phyloP scores from a whole-genome alignment of 768 basidiomycete genomes.

The Candolleomyces efflorescens region DNA sequence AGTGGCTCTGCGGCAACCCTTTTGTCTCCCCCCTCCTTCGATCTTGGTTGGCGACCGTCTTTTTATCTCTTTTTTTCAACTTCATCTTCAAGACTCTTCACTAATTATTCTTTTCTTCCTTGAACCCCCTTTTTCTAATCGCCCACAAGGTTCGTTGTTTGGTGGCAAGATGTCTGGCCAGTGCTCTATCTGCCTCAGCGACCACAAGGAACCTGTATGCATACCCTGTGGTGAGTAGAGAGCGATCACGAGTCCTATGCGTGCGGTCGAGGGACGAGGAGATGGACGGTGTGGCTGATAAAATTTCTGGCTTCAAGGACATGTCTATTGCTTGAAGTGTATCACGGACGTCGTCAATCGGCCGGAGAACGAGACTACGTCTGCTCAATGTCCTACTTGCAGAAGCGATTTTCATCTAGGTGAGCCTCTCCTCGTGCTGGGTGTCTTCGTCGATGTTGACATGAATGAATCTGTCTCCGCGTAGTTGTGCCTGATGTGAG shows the following conservation, averaged over 20 bases:
- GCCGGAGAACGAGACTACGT: constrained; percentile 26
- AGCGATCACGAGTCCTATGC: no score
- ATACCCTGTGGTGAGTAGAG: constrained; percentile 57
- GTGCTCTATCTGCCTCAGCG: constrained; percentile 57
- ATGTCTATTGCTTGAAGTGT: constrained; percentile 59
- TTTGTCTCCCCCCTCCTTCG: no score
- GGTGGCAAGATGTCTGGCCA: constrained; percentile 11
- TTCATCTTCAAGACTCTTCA: no score
- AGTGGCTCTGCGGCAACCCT: no score
- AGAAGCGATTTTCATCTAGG: constrained; percentile 51
- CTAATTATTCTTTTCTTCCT: no score
- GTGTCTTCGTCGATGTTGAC: background rate
- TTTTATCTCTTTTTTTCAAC: no score
- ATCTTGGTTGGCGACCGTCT: no score
- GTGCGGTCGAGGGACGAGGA: background rate
- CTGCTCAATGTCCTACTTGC: constrained; percentile 57
- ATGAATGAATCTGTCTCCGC: background rate
- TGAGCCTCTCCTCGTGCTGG: constrained; percentile 20
- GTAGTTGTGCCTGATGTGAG: constrained; percentile 40
- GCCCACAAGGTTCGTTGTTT: no score
- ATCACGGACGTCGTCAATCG: constrained; percentile 40
- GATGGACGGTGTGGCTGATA: background rate
- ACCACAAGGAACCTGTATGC: constrained; percentile 49
- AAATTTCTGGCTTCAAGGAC: constrained; percentile 35
- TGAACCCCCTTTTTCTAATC: no score